These are phyloP conservation scores for Pleurotus citrinopileatus DNA, from an alignment of 768 basidiomycete genomes.

Conservation along the genomic window DNA sequence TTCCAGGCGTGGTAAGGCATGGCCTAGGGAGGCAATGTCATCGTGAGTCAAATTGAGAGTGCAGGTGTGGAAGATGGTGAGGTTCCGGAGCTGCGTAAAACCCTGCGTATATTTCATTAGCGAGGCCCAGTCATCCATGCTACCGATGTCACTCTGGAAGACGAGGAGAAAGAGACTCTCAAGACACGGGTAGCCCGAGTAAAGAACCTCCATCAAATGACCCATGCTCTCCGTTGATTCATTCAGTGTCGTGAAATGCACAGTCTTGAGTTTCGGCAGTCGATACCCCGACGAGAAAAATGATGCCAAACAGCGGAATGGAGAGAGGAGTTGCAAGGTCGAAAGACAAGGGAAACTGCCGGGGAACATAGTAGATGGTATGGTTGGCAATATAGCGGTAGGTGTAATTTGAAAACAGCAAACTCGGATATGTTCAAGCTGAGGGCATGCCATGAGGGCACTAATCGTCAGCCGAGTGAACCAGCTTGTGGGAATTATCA, in stretches of 20 bases:
- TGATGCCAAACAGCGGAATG: too few species aligned
- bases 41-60: neutral
- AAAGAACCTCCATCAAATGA: neutral
- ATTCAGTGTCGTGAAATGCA: neutral
- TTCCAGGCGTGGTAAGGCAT: neutral
- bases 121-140: neutral
- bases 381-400: too few species aligned
- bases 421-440: too few species aligned
- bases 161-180: neutral
- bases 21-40: neutral
- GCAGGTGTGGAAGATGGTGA: neutral
- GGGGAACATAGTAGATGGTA: too few species aligned
- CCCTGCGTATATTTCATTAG: neutral
- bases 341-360: too few species aligned
- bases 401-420: too few species aligned
- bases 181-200: neutral
- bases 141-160: neutral
- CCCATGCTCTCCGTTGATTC: neutral
- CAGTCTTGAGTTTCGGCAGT: neutral
- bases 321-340: too few species aligned
- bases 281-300: neutral
- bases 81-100: neutral
- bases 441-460: too few species aligned
- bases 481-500: too few species aligned
- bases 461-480: too few species aligned